Conservation (phyloP, 148 eudicot genomes). For the Spergularia marina region DNA sequence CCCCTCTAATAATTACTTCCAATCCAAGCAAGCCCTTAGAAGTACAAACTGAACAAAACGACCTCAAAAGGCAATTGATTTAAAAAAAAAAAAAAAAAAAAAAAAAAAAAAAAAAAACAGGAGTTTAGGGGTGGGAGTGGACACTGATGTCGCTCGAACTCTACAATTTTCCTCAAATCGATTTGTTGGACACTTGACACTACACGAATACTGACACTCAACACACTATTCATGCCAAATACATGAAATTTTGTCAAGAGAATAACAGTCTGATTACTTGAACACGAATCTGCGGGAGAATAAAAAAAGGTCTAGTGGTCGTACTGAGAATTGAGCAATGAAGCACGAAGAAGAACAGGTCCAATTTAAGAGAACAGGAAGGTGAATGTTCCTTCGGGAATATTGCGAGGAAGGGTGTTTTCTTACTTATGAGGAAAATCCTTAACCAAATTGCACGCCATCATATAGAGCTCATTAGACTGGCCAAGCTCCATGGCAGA, state of each 20-base stretch:
- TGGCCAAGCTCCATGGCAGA: conserved; percentile 98
- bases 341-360: background rate
- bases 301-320: too few relatives aligned
- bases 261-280: background rate
- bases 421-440: conserved; percentile 98
- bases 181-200: background rate
- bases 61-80: background rate
- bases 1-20: too few relatives aligned
- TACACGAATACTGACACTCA: background rate
- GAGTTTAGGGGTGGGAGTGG: background rate
- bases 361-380: background rate
- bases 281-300: background rate
- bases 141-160: background rate
- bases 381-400: background rate
- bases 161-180: too few relatives aligned
- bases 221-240: background rate
- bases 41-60: background rate
- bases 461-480: conserved; percentile 93
- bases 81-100: background rate
- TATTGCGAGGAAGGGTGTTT: conserved; percentile 1
- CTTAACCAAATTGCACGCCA: conserved; percentile 95
- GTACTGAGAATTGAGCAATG: background rate
- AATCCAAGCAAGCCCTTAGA: background rate
- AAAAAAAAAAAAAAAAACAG: background rate
- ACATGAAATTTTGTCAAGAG: background rate